phyloP scores from a whole-genome alignment of 1,284 basidiomycete genomes.

The Pascua guehoae region DNA sequence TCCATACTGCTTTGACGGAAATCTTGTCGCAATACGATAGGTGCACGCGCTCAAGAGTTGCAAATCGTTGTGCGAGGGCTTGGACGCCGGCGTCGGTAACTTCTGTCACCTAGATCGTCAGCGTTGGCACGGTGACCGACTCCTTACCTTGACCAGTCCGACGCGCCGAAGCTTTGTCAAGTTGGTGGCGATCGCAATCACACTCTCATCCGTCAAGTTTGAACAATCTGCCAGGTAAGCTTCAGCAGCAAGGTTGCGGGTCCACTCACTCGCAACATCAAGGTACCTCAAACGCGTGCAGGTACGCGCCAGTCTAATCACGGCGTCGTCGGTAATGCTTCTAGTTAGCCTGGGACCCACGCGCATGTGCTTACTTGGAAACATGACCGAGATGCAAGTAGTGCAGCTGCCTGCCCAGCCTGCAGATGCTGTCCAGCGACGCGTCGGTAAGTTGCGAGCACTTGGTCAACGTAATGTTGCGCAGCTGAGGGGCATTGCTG shows the following conservation, averaged over 20 bases:
- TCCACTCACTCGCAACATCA: slow-evolving; percentile 83
- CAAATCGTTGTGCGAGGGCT: slow-evolving; percentile 67
- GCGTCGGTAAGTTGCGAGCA: slow-evolving; percentile 81
- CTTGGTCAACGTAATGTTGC: slow-evolving; percentile 89
- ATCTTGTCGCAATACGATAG: slow-evolving; percentile 97
- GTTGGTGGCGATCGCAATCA: slow-evolving; percentile 77
- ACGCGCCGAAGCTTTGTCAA: slow-evolving; percentile 89
- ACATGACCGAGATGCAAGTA: slow-evolving; percentile 95
- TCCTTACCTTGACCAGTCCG: slow-evolving; percentile 81
- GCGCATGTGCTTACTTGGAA: slow-evolving; percentile 49
- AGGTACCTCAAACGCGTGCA: slow-evolving; percentile 95
- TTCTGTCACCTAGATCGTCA: slow-evolving; percentile 65
- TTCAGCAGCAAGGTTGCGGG: no score
- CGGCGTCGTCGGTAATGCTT: slow-evolving; percentile 84
- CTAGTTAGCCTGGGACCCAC: slow-evolving; percentile 16
- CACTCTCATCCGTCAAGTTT: slow-evolving; percentile 85
- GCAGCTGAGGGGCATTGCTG: slow-evolving; percentile 79
- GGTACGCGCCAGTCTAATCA: slow-evolving; percentile 74
- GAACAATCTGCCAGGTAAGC: slow-evolving; percentile 69
- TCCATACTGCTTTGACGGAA: slow-evolving; percentile 84
- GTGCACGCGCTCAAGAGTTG: slow-evolving; percentile 90
- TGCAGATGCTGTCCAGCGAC: slow-evolving; percentile 77
- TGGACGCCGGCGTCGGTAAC: slow-evolving; percentile 92
- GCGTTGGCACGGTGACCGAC: neutral
- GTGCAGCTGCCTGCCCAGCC: slow-evolving; percentile 85